Evolutionary conservation across 306 rosid species (phyloP), one percentile per base, ranked within the genome.

Genomic region (Cucumis melo): DNA sequence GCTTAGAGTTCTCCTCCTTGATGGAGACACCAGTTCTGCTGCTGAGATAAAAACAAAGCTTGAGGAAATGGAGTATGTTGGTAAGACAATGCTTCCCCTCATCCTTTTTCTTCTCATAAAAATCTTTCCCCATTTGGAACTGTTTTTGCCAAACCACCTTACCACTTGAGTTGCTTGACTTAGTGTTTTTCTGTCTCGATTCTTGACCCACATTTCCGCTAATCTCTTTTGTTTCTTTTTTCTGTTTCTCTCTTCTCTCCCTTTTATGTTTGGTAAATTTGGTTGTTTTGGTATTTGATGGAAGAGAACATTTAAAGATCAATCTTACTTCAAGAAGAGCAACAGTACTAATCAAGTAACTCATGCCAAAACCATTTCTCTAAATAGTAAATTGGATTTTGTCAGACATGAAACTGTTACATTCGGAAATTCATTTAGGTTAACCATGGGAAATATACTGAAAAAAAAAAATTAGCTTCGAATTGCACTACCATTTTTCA

Each of bases 1-100:
- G 27, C 99, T 95, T 71, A 82, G 90, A 82, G 96, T 95, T 82
- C 98, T 95, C 80, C 90, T 95, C 75, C 92, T 95, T 80, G 93
- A 90, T 78, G 87, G 88, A 82, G 96, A 95, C 81, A 71, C 27
- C 79, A 76, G 14, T 88, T 90, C 97, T 77, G 91, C 97, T 57
- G 76, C 93, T 3, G 92, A 89, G 82, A 86, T 92, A 83, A 88
- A 81, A 82, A 50, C 90, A 54, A 87, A 88, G 82, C 99, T 95
- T 17, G 92, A 92, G 79, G 89, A 88, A 61, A 90, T 95, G 97
- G 92, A 95, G 84, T 95, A 92, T 80, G 57, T 81, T 81, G 99
- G 99, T 95, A 61, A 70, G 56, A 74, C 59, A 34, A 44, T 58
- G 63, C 21, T 16, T 15, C 41, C 62, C 77, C 58, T 8, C 76